Evolutionary conservation across 1,284 basidiomycete genomes (phyloP).

Genomic region (Entoloma clypeatum): DNA sequence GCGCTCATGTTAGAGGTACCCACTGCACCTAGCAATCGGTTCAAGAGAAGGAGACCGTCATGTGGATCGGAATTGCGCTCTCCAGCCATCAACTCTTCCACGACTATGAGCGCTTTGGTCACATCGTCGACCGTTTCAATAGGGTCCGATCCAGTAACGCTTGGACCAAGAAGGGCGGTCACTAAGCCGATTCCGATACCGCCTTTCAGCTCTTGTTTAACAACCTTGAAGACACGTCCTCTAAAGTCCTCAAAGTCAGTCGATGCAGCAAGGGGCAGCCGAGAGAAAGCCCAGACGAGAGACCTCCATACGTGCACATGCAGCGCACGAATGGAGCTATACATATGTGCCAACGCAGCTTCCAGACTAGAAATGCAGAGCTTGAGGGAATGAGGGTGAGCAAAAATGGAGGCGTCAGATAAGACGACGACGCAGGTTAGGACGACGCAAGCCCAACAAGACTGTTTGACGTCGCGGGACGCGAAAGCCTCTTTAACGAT

Average conservation of each 20-base stretch:
- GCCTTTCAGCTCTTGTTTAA: slow-evolving; percentile 42
- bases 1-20: slow-evolving; percentile 13
- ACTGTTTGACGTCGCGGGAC: slow-evolving; percentile 22
- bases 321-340: slow-evolving; percentile 31
- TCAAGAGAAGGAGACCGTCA: slow-evolving; percentile 39
- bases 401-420: slow-evolving; percentile 42
- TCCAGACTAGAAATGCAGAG: slow-evolving; percentile 37
- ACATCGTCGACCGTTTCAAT: slow-evolving; percentile 17
- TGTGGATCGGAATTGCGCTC: slow-evolving; percentile 25
- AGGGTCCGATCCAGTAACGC: slow-evolving; percentile 3
- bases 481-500: slow-evolving; percentile 20
- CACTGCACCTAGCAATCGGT: slow-evolving; percentile 33
- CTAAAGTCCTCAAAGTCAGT: slow-evolving; percentile 17
- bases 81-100: slow-evolving; percentile 36
- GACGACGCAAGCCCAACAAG: slow-evolving; percentile 36
- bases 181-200: slow-evolving; percentile 40
- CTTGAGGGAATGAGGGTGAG: slow-evolving; percentile 35
- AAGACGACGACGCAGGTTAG: slow-evolving; percentile 48
- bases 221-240: slow-evolving; percentile 35
- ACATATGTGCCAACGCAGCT: slow-evolving; percentile 29
- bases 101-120: slow-evolving; percentile 32
- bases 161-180: slow-evolving; percentile 30
- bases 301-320: slow-evolving; percentile 49
- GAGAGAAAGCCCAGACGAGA: slow-evolving; percentile 51
- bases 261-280: slow-evolving; percentile 19